Conservation (phyloP, 2,329 filamentous ascomycete species). For the Neopestalotiopsis rosae region DNA sequence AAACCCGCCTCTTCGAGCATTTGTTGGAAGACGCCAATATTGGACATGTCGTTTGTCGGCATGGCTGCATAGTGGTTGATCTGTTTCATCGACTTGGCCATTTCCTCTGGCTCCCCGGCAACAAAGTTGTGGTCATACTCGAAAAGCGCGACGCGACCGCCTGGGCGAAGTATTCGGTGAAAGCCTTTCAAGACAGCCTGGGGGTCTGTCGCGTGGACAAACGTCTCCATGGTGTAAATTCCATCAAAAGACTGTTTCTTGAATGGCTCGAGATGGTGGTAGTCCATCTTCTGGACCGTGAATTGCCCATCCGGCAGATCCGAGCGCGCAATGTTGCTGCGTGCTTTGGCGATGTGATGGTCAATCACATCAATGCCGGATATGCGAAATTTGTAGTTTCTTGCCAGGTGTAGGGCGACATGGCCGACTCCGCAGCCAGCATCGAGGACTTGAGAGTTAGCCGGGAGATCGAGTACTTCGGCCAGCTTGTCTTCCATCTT, state of each 20-base stretch:
- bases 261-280: slow-evolving; percentile 53
- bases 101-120: slow-evolving; percentile 35
- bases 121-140: slow-evolving; percentile 51
- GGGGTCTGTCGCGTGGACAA: slow-evolving; percentile 59
- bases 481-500: slow-evolving; percentile 56
- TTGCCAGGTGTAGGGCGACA: slow-evolving; percentile 55
- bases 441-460: slow-evolving; percentile 51
- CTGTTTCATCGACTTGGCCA: slow-evolving; percentile 33
- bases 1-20: slow-evolving; percentile 52
- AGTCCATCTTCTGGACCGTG: slow-evolving; percentile 49
- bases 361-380: slow-evolving; percentile 55
- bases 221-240: slow-evolving; percentile 59
- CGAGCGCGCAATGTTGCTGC: slow-evolving; percentile 41
- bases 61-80: slow-evolving; percentile 51
- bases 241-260: slow-evolving; percentile 49
- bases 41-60: slow-evolving; percentile 47
- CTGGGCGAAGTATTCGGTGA: too few relatives aligned
- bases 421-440: slow-evolving; percentile 56
- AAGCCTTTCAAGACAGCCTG: too few relatives aligned
- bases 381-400: slow-evolving; percentile 43
- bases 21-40: slow-evolving; percentile 42
- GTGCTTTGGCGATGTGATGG: slow-evolving; percentile 51
- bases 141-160: slow-evolving; percentile 49
- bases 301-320: slow-evolving; percentile 41
- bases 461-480: slow-evolving; percentile 40